Conservation (phyloP, 2,329 filamentous ascomycete species). For the Colletotrichum sublineola region DNA sequence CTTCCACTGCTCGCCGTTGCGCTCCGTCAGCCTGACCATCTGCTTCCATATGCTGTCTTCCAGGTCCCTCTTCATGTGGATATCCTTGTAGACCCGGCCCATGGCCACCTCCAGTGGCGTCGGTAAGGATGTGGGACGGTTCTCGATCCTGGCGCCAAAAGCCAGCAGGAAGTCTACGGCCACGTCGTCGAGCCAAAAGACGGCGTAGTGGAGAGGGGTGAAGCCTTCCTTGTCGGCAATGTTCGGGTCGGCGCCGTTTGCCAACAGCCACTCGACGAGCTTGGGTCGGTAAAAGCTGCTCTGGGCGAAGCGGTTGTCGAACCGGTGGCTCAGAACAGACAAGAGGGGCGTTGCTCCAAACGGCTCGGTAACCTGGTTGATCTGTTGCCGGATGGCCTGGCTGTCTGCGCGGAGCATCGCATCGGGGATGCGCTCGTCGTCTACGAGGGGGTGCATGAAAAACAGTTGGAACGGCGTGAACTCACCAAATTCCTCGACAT, state of each 20-base stretch:
- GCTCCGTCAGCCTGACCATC: not conserved
- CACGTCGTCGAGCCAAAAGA: conserved; percentile 28
- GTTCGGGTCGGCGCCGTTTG: conserved; percentile 29
- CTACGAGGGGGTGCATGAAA: conserved; percentile 25
- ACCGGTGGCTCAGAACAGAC: conserved; percentile 25
- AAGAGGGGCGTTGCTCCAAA: conserved; percentile 6
- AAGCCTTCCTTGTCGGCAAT: conserved; percentile 24
- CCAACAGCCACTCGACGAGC: conserved; percentile 27
- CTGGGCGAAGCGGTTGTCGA: conserved; percentile 17
- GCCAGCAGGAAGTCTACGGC: conserved; percentile 20
- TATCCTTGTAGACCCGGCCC: not conserved
- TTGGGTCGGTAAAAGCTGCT: conserved; percentile 23
- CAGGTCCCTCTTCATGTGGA: not conserved
- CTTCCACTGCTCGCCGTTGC: not conserved
- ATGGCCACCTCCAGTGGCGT: conserved; percentile 10
- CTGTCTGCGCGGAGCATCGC: conserved; percentile 10
- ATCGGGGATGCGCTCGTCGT: conserved; percentile 21
- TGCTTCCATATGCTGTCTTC: not conserved
- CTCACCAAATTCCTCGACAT: not conserved
- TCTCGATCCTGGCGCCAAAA: conserved; percentile 3
- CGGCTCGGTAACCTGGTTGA: not conserved
- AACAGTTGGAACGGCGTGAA: conserved; percentile 28
- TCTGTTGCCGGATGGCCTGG: conserved; percentile 2
- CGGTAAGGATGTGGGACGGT: not conserved
- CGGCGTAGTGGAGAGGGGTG: conserved; percentile 27